Evolutionary conservation across 352 stramenopile genomes (phyloP).

Genomic region (Pythium phragmitis): DNA sequence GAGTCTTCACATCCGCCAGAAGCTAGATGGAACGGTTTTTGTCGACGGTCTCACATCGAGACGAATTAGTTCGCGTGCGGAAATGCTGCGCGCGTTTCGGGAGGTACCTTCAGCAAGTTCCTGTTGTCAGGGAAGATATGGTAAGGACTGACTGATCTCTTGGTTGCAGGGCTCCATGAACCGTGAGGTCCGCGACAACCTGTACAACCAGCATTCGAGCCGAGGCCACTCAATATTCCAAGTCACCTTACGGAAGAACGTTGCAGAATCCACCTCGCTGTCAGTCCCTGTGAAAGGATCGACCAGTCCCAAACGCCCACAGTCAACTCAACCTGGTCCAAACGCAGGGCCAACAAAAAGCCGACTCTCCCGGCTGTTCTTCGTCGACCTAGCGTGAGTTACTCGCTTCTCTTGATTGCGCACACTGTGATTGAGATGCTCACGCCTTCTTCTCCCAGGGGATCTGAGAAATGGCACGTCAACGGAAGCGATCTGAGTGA

Average conservation of each 20-base stretch:
- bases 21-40: constrained; percentile 65
- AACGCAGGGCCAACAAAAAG: constrained; percentile 20
- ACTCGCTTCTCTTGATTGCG: neutral
- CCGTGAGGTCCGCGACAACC: constrained; percentile 66
- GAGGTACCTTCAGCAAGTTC: constrained; percentile 35
- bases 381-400: constrained; percentile 70
- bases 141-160: neutral
- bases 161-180: constrained; percentile 53
- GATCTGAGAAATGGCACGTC: constrained; percentile 70
- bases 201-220: constrained; percentile 73
- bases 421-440: neutral
- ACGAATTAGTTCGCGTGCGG: constrained; percentile 37
- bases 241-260: constrained; percentile 52
- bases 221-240: constrained; percentile 75
- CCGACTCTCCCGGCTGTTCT: constrained; percentile 55
- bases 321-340: neutral
- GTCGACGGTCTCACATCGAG: constrained; percentile 65
- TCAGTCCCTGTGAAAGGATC: neutral
- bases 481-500: constrained; percentile 51
- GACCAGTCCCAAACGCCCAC: constrained; percentile 11
- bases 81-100: constrained; percentile 60
- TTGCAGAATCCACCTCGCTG: neutral
- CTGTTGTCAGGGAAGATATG: neutral
- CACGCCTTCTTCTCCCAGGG: constrained; percentile 26
- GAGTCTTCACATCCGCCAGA: constrained; percentile 60